Evolutionary conservation across 2,329 filamentous ascomycete species (phyloP), one percentile per base, ranked within the genome.

Genomic region (Dendryphion nanum): DNA sequence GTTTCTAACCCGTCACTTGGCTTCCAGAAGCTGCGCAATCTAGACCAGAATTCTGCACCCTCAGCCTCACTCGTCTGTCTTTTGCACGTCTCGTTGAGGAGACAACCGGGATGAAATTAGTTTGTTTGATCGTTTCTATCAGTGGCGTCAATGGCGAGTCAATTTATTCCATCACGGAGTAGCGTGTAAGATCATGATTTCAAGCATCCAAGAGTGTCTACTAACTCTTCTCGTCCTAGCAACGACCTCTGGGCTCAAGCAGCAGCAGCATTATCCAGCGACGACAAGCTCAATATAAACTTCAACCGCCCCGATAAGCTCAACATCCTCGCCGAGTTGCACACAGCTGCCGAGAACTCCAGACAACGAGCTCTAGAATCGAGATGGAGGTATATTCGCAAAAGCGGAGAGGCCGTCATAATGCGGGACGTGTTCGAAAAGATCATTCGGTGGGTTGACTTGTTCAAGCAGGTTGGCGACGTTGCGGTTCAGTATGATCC

Each of bases 381-480:
- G 10, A 26, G 23, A 26, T 26, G 23, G 23, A 26, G n/a, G n/a
- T 26, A 33, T 19, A 33, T 8, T 20, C 33, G n/a, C 35, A 38
- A 32, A 20, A 38, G 16, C 18, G 35, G 29, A 33, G 28, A 35
- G 16, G 17, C 14, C 14, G 43, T 57, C 16, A 52, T 62, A 29
- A 32, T 61, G 2, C 38, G 52, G n/a, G 61, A 66, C 40, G 28
- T 61, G 7, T 44, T 57, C n/a, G 47, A 42, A 10, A 63, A 63
- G 45, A 46, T 60, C 12, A 20, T 53, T 26, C 18, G 16, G 5
- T 63, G 48, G 44, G 26, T 61, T 18, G 44, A 61, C 16, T 50
- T 38, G 21, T 64, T 65, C 42, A 61, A 53, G 40, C 30, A 46
- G 17, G 43, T 64, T 26, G 59, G 59, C 0, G 56, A 67, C 48